Evolutionary conservation across 2,329 filamentous ascomycete species (phyloP), one percentile per base, ranked within the genome.

Genomic region (Colletotrichum sp.): DNA sequence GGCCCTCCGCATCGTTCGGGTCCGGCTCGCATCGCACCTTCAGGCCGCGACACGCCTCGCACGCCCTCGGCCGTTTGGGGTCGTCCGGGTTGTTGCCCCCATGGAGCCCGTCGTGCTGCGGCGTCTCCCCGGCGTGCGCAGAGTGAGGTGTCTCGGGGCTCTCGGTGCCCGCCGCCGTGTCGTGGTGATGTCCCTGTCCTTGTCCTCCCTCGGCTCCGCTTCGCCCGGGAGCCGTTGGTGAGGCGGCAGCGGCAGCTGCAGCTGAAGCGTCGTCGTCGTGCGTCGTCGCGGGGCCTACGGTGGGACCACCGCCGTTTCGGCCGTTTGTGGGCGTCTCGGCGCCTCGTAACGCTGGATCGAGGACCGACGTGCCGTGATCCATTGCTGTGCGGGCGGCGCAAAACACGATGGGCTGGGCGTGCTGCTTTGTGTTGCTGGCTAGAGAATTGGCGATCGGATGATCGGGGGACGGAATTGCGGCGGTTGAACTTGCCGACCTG

Each of bases 11-110:
- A 65, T 93, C 90, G 21, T 84, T 84, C 4, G 89, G 88, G 78
- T 96, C 93, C 28, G 94, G 93, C 81, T 98, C 95, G 85, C 96
- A 98, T 79, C 95, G 94, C 75, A 98, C 96, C 83, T 96, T 96
- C 67, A 96, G 87, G 28, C 92, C 91, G 61, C 94, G 92, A 81
- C 94, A 96, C 4, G 93, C 92, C 82, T 96, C 94, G 83, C 94
- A 96, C 39, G 94, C 94, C 32, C 94, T 90, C 6, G 92, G 89
- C 72, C 94, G 91, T 83, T 94, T 95, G 39, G 90, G 86, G 57
- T 94, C 92, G 68, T 72, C 78, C 32, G 80, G 55, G 75, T 79
- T 80, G 12, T 7, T 30, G 68, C 13, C 72, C 76, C 39, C 74
- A 28, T 70, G 71, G 5, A 71, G n/a, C 16, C 30, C 48, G 28